Evolutionary conservation across 2,329 filamentous ascomycete genomes (phyloP).

Genomic region (Colletotrichum brevisporum): DNA sequence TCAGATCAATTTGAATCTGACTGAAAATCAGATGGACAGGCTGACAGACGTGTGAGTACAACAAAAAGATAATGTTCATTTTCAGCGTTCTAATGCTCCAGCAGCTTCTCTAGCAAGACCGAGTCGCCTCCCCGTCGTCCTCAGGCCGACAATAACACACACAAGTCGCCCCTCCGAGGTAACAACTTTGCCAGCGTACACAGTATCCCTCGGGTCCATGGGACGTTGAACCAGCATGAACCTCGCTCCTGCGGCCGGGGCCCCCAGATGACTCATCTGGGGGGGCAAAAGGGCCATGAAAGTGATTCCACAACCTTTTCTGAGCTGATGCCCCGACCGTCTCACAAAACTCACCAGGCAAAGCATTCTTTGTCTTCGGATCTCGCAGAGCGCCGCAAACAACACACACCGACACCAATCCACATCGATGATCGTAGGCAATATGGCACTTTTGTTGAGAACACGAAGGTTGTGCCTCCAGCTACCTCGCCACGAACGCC

Average conservation of each 20-base stretch:
- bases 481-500: constrained; percentile 43
- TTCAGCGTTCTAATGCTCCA: constrained; percentile 31
- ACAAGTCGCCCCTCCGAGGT: constrained; percentile 43
- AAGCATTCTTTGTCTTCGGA: constrained; percentile 32
- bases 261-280: background rate
- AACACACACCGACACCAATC: constrained; percentile 23
- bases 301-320: constrained; percentile 38
- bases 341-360: constrained; percentile 22
- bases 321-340: constrained; percentile 31
- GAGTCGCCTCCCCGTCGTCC: constrained; percentile 45
- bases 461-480: constrained; percentile 34
- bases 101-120: constrained; percentile 52
- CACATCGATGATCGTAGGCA: constrained; percentile 31
- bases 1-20: constrained; percentile 63
- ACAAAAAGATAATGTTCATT: background rate
- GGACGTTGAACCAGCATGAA: background rate
- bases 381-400: constrained; percentile 36
- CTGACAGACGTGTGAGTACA: constrained; percentile 60
- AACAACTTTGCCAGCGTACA: constrained; percentile 26
- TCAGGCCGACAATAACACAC: constrained; percentile 41
- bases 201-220: constrained; percentile 4
- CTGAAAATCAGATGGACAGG: constrained; percentile 63
- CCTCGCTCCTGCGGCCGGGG: background rate
- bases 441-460: constrained; percentile 24
- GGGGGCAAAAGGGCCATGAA: constrained; percentile 8